These are phyloP conservation scores for Rhododendron henanense DNA, from an alignment of 148 eudicot genomes.

Conservation along the genomic window DNA sequence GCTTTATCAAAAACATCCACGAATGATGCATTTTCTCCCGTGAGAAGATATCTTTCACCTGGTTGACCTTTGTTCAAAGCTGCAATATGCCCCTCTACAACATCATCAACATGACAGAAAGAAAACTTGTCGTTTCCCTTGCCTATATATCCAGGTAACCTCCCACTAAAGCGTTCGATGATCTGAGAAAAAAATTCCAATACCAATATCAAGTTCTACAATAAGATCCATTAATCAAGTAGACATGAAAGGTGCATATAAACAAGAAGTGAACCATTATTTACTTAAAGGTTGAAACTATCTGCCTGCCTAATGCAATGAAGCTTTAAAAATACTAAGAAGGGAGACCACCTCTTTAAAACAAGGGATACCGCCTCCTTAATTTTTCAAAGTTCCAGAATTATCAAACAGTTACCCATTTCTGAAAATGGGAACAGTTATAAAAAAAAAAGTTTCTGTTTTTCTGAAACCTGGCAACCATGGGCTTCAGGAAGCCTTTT, in stretches of 20 bases:
- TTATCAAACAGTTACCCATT: not conserved
- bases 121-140: constrained; percentile 56
- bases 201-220: not conserved
- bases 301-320: not conserved
- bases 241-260: not conserved
- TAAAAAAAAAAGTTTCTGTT: too few relatives aligned
- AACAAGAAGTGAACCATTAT: not conserved
- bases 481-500: not conserved
- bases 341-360: not conserved
- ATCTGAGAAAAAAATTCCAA: constrained; percentile 36
- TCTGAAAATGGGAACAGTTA: not conserved
- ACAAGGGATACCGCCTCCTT: not conserved
- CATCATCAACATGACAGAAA: constrained; percentile 86
- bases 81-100: constrained; percentile 73
- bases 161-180: constrained; percentile 74
- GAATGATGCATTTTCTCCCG: constrained; percentile 96
- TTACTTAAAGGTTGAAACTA: not conserved
- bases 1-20: constrained; percentile 65
- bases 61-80: constrained; percentile 67
- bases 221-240: not conserved
- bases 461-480: not conserved
- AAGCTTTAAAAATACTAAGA: not conserved
- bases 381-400: not conserved
- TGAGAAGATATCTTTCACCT: constrained; percentile 87
- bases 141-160: constrained; percentile 85